A percentile compares a stretch with the other conserved stretches of the same genome.
Conservation (phyloP, 768 basidiomycete species). For the Hygrophoropsis aurantiaca region DNA sequence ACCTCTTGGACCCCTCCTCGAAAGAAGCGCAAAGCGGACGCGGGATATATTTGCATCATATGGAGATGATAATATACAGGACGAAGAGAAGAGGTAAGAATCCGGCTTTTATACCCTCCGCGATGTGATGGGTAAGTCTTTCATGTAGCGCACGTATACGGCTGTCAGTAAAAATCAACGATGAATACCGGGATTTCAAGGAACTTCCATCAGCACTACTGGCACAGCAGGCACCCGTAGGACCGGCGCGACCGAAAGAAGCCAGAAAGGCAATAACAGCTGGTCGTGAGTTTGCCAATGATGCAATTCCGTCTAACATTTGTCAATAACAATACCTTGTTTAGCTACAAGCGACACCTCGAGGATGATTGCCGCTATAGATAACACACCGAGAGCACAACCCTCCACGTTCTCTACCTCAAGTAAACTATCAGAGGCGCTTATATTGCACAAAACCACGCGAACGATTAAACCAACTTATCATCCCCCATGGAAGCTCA, state of each 20-base stretch:
- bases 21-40: slow-evolving; percentile 67
- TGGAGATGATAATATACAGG: slow-evolving; percentile 56
- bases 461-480: slow-evolving; percentile 94
- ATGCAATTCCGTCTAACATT: slow-evolving; percentile 6
- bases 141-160: slow-evolving; percentile 61
- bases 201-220: slow-evolving; percentile 80
- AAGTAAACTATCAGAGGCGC: slow-evolving; percentile 78
- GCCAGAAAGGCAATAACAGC: slow-evolving; percentile 70
- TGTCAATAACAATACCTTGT: slow-evolving; percentile 34
- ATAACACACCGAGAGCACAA: slow-evolving; percentile 65
- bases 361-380: slow-evolving; percentile 70
- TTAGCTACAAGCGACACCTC: slow-evolving; percentile 47
- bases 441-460: slow-evolving; percentile 90
- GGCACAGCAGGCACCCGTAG: slow-evolving; percentile 78
- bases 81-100: slow-evolving; percentile 71
- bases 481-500: slow-evolving; percentile 94
- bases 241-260: slow-evolving; percentile 72
- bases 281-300: slow-evolving; percentile 44
- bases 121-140: not conserved
- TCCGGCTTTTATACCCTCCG: not conserved
- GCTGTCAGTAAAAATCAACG: slow-evolving; percentile 80
- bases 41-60: slow-evolving; percentile 67
- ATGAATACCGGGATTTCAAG: slow-evolving; percentile 88
- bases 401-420: slow-evolving; percentile 71
- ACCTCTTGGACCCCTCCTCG: slow-evolving; percentile 65